Evolutionary conservation across 164 flowering plant genomes (phyloP), one percentile per base, ranked within the genome.

Genomic region (Stephania japonica): DNA sequence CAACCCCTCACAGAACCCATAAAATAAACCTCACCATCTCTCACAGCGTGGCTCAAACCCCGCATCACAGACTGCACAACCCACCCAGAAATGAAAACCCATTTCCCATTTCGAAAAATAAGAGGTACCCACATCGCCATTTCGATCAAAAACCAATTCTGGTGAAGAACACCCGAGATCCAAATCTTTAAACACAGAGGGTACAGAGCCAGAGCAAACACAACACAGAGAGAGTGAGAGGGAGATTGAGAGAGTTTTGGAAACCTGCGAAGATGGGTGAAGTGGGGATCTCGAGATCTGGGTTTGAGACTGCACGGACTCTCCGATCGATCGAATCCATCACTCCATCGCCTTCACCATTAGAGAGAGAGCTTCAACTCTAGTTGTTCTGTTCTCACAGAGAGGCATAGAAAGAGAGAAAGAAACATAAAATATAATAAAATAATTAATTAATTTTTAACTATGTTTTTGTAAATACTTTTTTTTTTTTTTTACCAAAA

Each of bases 81-180:
- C 38, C 63, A n/a, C 69, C 47, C 47, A 38, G 24, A 70, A 80
- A 76, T 67, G 42, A 56, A 74, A 73, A 72, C 81, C 81, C 80
- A 77, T 19, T 43, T 72, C 74, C 67, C 69, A 72, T 76, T 75
- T 65, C 69, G 50, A 24, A 6, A 32, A 32, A 32, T 32, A 32
- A 65, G 42, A 49, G 47, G 74, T 38, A 75, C 77, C 84, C 78
- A 82, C 73, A 78, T 80, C 80, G 12, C 65, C 70, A 75, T 77
- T 80, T 75, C 42, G n/a, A 14, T 16, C 6, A 69, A 67, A 32
- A 65, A 65, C 49, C 23, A 47, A 65, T 1, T 11, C 13, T 53
- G 76, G 68, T 63, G 62, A 62, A 13, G 53, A 49, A 62, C 72
- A 75, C 74, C 75, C 27, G 71, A 47, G 53, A 47, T 47, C 53